A percentile compares a stretch with the other conserved stretches of the same genome.
phyloP scores from a whole-genome alignment of 192 early-diverging fungal genomes.

The Coemansia sp. region DNA sequence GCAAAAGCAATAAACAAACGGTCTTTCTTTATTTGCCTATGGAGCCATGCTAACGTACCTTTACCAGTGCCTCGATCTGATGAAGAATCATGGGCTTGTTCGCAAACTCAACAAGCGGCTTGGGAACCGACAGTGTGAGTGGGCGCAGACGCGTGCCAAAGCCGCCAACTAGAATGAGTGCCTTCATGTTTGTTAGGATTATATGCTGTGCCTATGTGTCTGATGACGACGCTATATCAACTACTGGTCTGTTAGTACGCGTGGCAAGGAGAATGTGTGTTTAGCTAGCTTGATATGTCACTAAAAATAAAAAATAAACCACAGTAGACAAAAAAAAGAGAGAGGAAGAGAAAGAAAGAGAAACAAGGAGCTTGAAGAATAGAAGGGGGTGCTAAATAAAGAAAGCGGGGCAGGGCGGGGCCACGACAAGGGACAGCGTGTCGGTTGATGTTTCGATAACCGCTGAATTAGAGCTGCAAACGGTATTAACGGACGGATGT shows the following conservation, averaged over 20 bases:
- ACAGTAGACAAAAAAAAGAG: neutral
- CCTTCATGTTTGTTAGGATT: slow-evolving; percentile 62
- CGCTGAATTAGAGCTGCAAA: neutral
- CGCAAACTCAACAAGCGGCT: slow-evolving; percentile 99
- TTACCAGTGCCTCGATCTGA: slow-evolving; percentile 95
- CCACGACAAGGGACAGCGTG: no score
- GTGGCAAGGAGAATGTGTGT: neutral
- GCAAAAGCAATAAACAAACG: no score
- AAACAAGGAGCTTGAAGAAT: neutral
- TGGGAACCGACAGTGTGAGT: slow-evolving; percentile 93
- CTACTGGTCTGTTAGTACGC: neutral
- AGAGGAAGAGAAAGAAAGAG: neutral
- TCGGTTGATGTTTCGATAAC: neutral
- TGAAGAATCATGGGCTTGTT: slow-evolving; percentile 99
- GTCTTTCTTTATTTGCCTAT: neutral
- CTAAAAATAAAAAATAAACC: slow-evolving; percentile 5
- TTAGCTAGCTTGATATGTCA: neutral
- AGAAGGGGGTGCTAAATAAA: neutral
- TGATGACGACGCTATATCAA: slow-evolving; percentile 1
- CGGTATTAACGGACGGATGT: neutral
- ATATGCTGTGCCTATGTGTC: slow-evolving; percentile 2
- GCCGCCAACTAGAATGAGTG: slow-evolving; percentile 84
- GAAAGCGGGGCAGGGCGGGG: no score
- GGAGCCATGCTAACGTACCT: slow-evolving; percentile 62
- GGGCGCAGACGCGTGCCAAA: slow-evolving; percentile 98